Evolutionary conservation across 495 filamentous ascomycete genomes (phyloP).

Genomic region (Lasiosphaeria hispida): DNA sequence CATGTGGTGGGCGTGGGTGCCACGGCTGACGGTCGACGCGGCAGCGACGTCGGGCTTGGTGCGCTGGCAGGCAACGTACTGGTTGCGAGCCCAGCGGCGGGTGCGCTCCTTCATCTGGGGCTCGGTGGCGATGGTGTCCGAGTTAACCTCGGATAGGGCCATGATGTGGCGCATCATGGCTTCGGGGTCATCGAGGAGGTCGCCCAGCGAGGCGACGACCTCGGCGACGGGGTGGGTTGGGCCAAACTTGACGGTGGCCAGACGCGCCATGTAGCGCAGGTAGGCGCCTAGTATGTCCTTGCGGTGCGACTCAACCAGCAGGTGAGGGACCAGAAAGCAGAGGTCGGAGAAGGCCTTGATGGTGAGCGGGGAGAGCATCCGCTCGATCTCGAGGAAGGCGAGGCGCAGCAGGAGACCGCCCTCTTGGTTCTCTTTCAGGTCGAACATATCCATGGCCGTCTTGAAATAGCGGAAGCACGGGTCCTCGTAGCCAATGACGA

Average conservation of each 20-base stretch:
- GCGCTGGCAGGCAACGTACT: conserved; percentile 27
- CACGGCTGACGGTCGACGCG: background rate
- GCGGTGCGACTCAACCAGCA: conserved; percentile 24
- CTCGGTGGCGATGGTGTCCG: conserved; percentile 24
- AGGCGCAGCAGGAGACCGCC: conserved; percentile 29
- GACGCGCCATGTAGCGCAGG: conserved; percentile 21
- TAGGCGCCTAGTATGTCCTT: conserved; percentile 26
- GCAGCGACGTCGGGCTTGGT: conserved; percentile 2
- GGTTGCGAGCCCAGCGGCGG: conserved; percentile 26
- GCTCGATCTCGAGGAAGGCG: conserved; percentile 31
- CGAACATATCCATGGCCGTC: conserved; percentile 30
- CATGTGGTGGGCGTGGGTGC: conserved; percentile 25
- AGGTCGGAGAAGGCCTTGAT: conserved; percentile 32
- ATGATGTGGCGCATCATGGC: conserved; percentile 29
- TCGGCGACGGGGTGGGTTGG: conserved; percentile 24
- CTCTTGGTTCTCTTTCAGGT: conserved; percentile 22
- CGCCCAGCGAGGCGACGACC: conserved; percentile 21
- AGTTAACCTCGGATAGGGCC: conserved; percentile 23
- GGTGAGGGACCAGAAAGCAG: conserved; percentile 29
- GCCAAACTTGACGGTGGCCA: conserved; percentile 23
- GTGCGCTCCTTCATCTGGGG: conserved; percentile 20
- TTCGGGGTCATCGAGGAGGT: conserved; percentile 22
- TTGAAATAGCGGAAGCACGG: conserved; percentile 33
- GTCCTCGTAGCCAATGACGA: conserved; percentile 25
- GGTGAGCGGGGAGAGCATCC: conserved; percentile 21